Base-by-base conservation (phyloP, 352 stramenopile genomes). In the Phytophthora megakarya region DNA sequence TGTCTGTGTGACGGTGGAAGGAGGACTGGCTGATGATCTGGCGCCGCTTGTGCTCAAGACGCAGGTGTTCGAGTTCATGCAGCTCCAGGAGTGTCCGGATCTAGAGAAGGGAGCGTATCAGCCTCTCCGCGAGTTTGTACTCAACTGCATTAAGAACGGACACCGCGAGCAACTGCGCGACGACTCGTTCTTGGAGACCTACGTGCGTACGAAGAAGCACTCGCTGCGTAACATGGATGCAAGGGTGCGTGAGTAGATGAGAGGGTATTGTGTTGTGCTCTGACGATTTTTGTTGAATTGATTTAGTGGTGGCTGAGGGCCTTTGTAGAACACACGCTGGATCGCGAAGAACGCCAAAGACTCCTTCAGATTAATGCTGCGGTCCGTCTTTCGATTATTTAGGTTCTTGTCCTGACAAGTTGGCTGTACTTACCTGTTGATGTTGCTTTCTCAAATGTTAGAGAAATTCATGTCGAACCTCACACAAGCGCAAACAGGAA, bases 1-100 rank as follows among this genome's bases (percentile, higher is more conserved):
- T 2, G 76, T 93, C 28, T 80, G 71, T 43, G 77, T 93, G 11
- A 73, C 66, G 8, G 78, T 88, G 3, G 78, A 90, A 26, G 81
- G 84, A 26, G 61, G 52, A 42, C 58, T 93, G 39, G 76, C 80
- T 10, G 64, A 69, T 40, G 71, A 82, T 25, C 58, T 89, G 23
- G 57, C 68, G 11, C 78, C 81, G 33, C 77, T 93, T 23, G 75
- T 86, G 54, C 72, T 93, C 33, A 78, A 78, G 28, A 84, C 78
- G 23, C 69, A 86, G n/a, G 84, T 93, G 45, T 86, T 76, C 45
- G 84, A 93, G 64, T 93, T 93, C 75, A 90, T 93, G 84, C 72
- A 86, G 68, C 77, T 93, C 22, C 67, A 78, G 45, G 81, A 93
- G 52, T 90, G 84, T 50, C 65, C 71, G 0, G 76, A 86, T 23